A percentile compares a stretch with the other conserved stretches of the same genome.
phyloP scores from a whole-genome alignment of 805 yeast species.

The Candida mattraensis region DNA sequence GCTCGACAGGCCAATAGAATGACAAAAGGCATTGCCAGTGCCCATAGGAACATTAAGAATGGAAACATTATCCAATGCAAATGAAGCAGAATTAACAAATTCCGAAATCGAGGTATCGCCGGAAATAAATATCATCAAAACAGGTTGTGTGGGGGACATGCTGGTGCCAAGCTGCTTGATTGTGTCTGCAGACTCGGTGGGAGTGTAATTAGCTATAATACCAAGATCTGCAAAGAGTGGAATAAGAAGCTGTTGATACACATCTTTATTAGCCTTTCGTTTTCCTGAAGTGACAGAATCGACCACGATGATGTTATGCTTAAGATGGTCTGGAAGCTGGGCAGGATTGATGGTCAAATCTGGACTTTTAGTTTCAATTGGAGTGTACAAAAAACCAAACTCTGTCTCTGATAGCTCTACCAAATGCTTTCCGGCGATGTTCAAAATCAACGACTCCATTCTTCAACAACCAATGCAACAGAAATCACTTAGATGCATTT shows the following conservation, averaged over 20 bases:
- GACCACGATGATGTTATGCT: conserved; percentile 35
- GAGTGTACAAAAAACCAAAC: conserved; percentile 4
- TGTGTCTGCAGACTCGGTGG: conserved; percentile 41
- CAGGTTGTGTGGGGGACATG: conserved; percentile 23
- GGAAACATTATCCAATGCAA: conserved; percentile 5
- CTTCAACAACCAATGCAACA: no score
- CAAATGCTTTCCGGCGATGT: conserved; percentile 4
- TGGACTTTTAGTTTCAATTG: not conserved
- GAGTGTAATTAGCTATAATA: conserved; percentile 38
- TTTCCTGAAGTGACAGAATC: conserved; percentile 54
- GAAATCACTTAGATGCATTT: no score
- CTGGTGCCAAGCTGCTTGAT: conserved; percentile 40
- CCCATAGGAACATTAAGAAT: conserved; percentile 67
- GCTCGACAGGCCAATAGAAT: conserved; percentile 49
- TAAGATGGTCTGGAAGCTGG: conserved; percentile 1
- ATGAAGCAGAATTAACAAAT: conserved; percentile 50
- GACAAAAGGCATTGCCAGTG: conserved; percentile 80
- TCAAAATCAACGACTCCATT: no score
- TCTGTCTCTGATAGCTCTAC: conserved; percentile 7
- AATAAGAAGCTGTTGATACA: conserved; percentile 42
- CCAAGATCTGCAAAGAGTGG: conserved; percentile 46
- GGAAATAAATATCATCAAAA: conserved; percentile 62
- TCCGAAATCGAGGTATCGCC: conserved; percentile 89
- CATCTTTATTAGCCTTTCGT: conserved; percentile 36
- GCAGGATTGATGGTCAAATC: conserved; percentile 2